Conservation (phyloP, 345 rosid species). For the Alliaria petiolata region DNA sequence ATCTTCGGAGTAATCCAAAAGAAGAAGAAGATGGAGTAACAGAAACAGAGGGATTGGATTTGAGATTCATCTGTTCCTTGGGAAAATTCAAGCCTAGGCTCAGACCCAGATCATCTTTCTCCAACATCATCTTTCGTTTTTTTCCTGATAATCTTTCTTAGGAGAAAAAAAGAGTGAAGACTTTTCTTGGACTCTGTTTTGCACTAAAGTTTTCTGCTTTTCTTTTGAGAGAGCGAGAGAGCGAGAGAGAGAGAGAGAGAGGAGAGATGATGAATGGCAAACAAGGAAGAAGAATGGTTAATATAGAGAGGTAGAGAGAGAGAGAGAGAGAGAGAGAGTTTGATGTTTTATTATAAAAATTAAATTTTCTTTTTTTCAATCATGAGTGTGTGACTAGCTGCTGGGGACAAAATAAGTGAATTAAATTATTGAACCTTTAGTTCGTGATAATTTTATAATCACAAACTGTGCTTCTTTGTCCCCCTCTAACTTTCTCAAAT, state of each 20-base stretch:
- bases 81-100: conserved; percentile 68
- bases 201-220: conserved; percentile 12
- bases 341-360: no score
- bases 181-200: conserved; percentile 1
- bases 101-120: conserved; percentile 81
- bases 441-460: conserved; percentile 19
- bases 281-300: conserved; percentile 22
- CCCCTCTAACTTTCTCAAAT: conserved; percentile 20
- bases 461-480: conserved; percentile 35
- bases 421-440: conserved; percentile 10
- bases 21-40: conserved; percentile 39
- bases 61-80: conserved; percentile 57
- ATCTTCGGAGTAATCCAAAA: conserved; percentile 36
- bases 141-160: neutral
- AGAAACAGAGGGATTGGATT: conserved; percentile 41
- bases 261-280: conserved; percentile 23
- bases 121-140: conserved; percentile 44
- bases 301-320: conserved; percentile 37
- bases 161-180: neutral
- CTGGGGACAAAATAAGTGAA: conserved; percentile 12
- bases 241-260: no score
- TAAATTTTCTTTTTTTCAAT: no score
- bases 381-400: conserved; percentile 45
- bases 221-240: conserved; percentile 1
- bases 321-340: no score